phyloP scores from a whole-genome alignment of 176 grass and related monocot species.

The Dactylis glomerata region DNA sequence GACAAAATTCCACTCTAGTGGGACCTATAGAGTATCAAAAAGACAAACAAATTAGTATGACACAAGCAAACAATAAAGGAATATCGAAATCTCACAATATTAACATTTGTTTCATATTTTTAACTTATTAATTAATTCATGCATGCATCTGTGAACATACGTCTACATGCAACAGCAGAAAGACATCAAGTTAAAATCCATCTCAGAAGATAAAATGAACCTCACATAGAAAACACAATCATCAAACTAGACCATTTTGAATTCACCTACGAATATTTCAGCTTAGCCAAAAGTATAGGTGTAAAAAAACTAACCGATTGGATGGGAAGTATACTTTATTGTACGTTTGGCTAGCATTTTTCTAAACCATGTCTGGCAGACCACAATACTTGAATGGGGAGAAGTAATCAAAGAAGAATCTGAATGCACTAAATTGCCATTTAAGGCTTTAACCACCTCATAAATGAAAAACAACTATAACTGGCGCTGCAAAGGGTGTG shows the following conservation, averaged over 20 bases:
- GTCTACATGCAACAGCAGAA: conserved; percentile 11
- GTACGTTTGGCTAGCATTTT: not conserved
- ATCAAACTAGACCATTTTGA: conserved; percentile 1
- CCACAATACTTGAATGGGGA: not conserved
- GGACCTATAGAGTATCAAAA: conserved; percentile 45
- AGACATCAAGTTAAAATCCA: conserved; percentile 8
- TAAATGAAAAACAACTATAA: not conserved
- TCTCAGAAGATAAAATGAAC: conserved; percentile 10
- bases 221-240: conserved; percentile 1
- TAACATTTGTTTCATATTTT: not conserved
- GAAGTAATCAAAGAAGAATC: not conserved
- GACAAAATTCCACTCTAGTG: conserved; percentile 52
- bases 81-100: conserved; percentile 22
- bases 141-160: not conserved
- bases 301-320: not conserved
- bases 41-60: not conserved
- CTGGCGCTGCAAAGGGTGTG: not conserved
- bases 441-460: not conserved
- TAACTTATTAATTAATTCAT: not conserved
- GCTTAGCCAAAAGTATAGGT: not conserved
- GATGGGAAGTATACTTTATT: not conserved
- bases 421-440: not conserved
- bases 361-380: not conserved
- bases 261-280: not conserved
- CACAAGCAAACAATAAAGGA: conserved; percentile 16